These are phyloP conservation scores for Russula emetica DNA, from an alignment of 768 basidiomycete species.

Conservation along the genomic window DNA sequence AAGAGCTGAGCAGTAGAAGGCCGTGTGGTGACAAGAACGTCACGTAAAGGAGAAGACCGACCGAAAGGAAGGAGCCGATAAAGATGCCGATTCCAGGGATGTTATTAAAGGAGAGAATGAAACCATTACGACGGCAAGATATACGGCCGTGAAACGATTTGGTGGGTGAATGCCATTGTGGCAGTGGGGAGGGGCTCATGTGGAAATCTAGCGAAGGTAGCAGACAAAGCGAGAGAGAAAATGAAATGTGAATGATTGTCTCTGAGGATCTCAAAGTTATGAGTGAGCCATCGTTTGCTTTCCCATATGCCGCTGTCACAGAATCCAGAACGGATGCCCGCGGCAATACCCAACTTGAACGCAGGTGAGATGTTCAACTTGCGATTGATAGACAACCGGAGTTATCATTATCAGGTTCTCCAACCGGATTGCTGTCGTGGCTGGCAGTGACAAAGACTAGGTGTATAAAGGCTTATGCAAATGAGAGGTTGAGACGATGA, in stretches of 20 bases:
- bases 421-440: too few species aligned
- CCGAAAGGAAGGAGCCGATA: constrained; percentile 1
- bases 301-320: background rate
- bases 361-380: background rate
- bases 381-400: background rate
- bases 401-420: background rate
- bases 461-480: too few species aligned
- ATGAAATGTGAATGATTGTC: background rate
- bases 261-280: background rate
- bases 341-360: background rate
- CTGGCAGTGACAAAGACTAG: too few species aligned
- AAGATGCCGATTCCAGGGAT: background rate
- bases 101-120: background rate
- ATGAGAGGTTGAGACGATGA: too few species aligned
- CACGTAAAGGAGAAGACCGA: constrained; percentile 10
- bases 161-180: background rate
- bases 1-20: background rate
- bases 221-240: background rate
- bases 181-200: background rate
- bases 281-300: background rate
- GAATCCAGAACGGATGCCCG: background rate
- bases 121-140: constrained; percentile 3
- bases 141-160: background rate
- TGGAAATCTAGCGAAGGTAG: too few species aligned
- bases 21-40: background rate